Evolutionary conservation across 768 basidiomycete species (phyloP).

Genomic region (Suillus bovinus): DNA sequence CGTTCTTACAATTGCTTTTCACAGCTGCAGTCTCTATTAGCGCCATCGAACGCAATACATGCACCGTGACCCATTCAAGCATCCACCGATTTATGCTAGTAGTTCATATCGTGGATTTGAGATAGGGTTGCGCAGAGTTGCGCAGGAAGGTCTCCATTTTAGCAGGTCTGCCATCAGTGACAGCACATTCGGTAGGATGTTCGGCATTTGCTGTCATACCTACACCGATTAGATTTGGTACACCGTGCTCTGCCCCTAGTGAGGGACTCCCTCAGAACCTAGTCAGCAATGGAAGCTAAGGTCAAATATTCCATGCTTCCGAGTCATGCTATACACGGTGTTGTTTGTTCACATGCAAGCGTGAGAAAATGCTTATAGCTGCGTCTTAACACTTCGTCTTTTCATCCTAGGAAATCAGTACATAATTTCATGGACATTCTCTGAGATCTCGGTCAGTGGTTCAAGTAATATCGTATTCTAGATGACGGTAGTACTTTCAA

Average conservation of each 20-base stretch:
- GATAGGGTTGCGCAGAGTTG: not conserved
- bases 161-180: not conserved
- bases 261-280: not conserved
- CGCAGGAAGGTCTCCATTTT: constrained; percentile 5
- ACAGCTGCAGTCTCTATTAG: constrained; percentile 9
- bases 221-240: not conserved
- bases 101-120: not conserved
- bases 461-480: not conserved
- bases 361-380: not conserved
- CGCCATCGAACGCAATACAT: constrained; percentile 11
- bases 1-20: constrained; percentile 13
- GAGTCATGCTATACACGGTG: not conserved
- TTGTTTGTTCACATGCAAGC: not conserved
- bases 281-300: not conserved
- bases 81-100: not conserved
- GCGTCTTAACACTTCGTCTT: not conserved
- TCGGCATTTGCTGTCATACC: not conserved
- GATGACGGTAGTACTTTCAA: not conserved
- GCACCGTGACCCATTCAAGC: constrained; percentile 5
- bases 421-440: not conserved
- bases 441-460: not conserved
- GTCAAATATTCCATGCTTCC: not conserved
- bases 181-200: not conserved
- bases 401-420: not conserved
- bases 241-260: not conserved